Percentiles rank a stretch among this genome's conserved stretches.
phyloP scores from a whole-genome alignment of 2,329 filamentous ascomycete genomes.

The Dothideomycetes sp. region DNA sequence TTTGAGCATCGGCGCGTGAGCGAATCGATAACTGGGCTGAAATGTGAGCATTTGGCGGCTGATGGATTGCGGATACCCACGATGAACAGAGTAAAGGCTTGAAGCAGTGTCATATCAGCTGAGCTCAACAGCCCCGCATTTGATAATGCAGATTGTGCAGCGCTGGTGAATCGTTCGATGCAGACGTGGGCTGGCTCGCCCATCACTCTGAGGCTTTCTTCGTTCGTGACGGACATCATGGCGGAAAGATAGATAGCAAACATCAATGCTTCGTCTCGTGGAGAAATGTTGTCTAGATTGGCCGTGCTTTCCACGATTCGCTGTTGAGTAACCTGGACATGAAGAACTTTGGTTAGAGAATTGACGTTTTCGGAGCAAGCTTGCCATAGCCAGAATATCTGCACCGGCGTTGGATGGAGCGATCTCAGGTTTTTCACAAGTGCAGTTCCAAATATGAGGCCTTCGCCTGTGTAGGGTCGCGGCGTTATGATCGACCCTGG shows the following conservation, averaged over 20 bases:
- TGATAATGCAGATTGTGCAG: constrained; percentile 44
- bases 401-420: constrained; percentile 2
- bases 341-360: constrained; percentile 57
- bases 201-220: constrained; percentile 36
- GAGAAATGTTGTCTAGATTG: constrained; percentile 42
- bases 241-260: constrained; percentile 51
- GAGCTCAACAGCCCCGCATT: constrained; percentile 57
- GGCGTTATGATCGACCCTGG: constrained; percentile 12
- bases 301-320: constrained; percentile 38
- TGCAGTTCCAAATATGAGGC: constrained; percentile 1
- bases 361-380: constrained; percentile 62
- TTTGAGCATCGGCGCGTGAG: constrained; percentile 34
- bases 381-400: constrained; percentile 29
- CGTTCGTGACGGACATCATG: constrained; percentile 35
- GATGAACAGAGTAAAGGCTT: constrained; percentile 57
- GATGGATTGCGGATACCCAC: background rate
- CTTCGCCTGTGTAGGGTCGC: constrained; percentile 11
- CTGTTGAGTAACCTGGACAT: constrained; percentile 43
- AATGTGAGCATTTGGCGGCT: too few species aligned
- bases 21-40: constrained; percentile 22
- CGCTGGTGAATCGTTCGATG: background rate
- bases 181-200: constrained; percentile 34
- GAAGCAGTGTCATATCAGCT: constrained; percentile 52
- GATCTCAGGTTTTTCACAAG: background rate
- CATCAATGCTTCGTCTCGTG: constrained; percentile 46